Percentiles rank a stretch among this genome's conserved stretches.
Conservation (phyloP, 2,329 filamentous ascomycete genomes). For the Phaeosphaeriaceae sp. region DNA sequence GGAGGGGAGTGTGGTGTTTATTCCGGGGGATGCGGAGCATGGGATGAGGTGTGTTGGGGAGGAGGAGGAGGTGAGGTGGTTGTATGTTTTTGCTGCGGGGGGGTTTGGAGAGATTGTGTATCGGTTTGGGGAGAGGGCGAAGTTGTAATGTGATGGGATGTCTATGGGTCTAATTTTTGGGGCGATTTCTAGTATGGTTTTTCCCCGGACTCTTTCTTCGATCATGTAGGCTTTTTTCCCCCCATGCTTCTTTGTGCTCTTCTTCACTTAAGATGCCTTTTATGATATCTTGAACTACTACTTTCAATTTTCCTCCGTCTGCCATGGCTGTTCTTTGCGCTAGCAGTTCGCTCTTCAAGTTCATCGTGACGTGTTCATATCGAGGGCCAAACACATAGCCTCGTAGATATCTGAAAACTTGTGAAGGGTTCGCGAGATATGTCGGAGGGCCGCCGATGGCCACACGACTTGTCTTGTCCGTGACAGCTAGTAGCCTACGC, state of each 20-base stretch:
- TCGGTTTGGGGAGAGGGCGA: constrained; percentile 35
- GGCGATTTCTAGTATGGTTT: constrained; percentile 36
- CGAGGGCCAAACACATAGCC: constrained; percentile 35
- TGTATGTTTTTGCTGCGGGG: constrained; percentile 51
- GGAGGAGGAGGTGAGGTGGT: constrained; percentile 44
- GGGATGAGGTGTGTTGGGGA: constrained; percentile 38
- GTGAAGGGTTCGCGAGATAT: constrained; percentile 39
- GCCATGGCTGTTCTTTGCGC: constrained; percentile 30
- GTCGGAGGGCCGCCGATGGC: constrained; percentile 46
- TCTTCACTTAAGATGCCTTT: constrained; percentile 32
- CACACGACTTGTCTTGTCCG: no score
- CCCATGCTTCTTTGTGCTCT: constrained; percentile 26
- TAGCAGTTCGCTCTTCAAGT: constrained; percentile 29
- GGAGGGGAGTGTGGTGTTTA: constrained; percentile 48
- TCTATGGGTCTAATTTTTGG: no score
- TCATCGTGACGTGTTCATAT: constrained; percentile 38
- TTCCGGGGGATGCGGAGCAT: constrained; percentile 54
- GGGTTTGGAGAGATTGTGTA: constrained; percentile 50
- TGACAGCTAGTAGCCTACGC: no score
- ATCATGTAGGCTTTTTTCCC: constrained; percentile 33
- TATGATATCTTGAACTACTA: constrained; percentile 37
- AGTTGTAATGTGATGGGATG: no score
- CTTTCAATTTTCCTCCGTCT: constrained; percentile 26
- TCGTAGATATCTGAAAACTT: constrained; percentile 28
- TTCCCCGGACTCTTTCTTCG: constrained; percentile 36